Conservation (phyloP, 495 filamentous ascomycete species). For the Lophiotrema nucula region DNA sequence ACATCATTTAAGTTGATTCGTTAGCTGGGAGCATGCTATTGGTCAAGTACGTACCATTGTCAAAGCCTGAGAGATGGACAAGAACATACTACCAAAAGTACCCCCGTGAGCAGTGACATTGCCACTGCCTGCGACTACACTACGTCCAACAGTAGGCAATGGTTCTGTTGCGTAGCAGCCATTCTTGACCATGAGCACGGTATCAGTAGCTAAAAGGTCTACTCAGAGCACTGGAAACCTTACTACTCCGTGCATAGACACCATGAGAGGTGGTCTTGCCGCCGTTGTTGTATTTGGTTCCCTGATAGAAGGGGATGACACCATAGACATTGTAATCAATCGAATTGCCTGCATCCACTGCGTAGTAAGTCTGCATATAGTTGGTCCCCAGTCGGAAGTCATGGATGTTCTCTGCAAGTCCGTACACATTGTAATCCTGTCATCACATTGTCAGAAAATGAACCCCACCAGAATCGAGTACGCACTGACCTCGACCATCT, state of each 20-base stretch:
- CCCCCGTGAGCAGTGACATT: too few relatives aligned
- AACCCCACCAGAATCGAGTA: background rate
- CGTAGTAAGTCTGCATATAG: conserved; percentile 61
- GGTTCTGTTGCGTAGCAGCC: background rate
- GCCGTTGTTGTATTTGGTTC: conserved; percentile 61
- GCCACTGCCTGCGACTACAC: too few relatives aligned
- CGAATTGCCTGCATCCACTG: conserved; percentile 63
- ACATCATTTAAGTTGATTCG: background rate
- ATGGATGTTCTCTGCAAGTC: conserved; percentile 58
- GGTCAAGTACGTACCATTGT: background rate
- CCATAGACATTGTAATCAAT: conserved; percentile 57
- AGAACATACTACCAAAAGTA: background rate
- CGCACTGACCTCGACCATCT: conserved; percentile 39
- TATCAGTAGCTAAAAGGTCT: conserved; percentile 54
- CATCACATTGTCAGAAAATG: conserved; percentile 23
- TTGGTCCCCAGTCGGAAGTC: conserved; percentile 57
- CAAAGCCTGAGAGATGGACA: background rate
- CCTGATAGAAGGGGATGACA: conserved; percentile 60
- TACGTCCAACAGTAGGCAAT: too few relatives aligned
- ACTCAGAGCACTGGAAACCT: conserved; percentile 71
- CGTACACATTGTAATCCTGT: conserved; percentile 60
- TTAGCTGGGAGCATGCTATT: background rate
- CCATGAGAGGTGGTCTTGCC: conserved; percentile 58
- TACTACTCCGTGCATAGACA: conserved; percentile 60
- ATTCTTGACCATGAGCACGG: background rate